These are phyloP conservation scores for Silene noctiflora DNA, from an alignment of 179 eudicot genomes.

Conservation along the genomic window DNA sequence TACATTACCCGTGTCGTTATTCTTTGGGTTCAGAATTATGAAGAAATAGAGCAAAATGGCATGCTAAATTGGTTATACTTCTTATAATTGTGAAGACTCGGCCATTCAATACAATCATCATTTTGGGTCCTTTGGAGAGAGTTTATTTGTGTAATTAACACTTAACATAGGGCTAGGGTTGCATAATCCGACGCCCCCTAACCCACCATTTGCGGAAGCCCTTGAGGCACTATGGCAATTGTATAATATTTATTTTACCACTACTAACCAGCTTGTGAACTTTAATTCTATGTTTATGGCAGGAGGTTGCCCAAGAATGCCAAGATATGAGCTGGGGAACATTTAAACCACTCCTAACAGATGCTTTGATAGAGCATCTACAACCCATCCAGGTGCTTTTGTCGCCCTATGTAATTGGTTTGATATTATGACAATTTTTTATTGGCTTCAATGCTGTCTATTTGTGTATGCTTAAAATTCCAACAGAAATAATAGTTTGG, in stretches of 20 bases:
- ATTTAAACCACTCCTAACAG: conserved; percentile 70
- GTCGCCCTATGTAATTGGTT: conserved; percentile 4
- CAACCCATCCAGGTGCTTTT: conserved; percentile 79
- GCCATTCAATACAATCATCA: neutral
- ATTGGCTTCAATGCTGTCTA: neutral
- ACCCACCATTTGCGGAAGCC: neutral
- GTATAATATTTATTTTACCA: neutral
- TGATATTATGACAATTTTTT: neutral
- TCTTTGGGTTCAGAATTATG: neutral
- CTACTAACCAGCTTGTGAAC: neutral
- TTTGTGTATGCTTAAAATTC: neutral
- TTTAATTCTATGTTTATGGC: conserved; percentile 12
- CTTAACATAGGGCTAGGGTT: neutral
- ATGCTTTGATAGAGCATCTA: conserved; percentile 84
- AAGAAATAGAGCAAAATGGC: neutral
- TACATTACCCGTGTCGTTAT: neutral
- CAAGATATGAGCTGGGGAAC: conserved; percentile 86
- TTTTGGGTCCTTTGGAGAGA: neutral
- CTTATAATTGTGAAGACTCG: neutral
- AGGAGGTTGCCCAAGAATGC: conserved; percentile 93
- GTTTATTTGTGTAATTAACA: neutral
- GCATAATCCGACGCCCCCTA: neutral
- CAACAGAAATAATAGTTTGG: neutral
- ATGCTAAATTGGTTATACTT: neutral
- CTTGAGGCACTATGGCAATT: neutral